phyloP scores from a whole-genome alignment of 306 rosid genomes.

The Vigna mungo region DNA sequence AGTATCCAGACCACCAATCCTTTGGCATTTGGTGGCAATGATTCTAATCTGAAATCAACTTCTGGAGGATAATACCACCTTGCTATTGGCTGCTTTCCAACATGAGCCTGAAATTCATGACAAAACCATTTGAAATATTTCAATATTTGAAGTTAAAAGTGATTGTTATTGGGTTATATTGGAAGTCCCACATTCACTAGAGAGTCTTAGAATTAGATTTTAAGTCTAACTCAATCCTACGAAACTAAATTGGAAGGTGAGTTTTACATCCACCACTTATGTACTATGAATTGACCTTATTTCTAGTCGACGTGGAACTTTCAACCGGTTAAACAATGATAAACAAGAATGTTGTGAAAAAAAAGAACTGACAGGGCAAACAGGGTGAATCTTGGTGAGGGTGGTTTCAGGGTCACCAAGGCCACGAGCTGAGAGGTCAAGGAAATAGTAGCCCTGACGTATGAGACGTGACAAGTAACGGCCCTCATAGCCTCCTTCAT shows the following conservation, averaged over 20 bases:
- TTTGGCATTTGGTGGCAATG: slow-evolving; percentile 88
- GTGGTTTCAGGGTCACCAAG: slow-evolving; percentile 97
- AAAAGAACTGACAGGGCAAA: slow-evolving; percentile 79
- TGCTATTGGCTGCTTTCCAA: slow-evolving; percentile 65
- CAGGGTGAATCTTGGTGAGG: slow-evolving; percentile 92
- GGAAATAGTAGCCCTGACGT: slow-evolving; percentile 88
- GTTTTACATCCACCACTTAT: no score
- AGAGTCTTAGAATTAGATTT: no score
- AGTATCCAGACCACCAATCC: slow-evolving; percentile 56
- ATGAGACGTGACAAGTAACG: slow-evolving; percentile 75
- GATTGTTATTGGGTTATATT: no score
- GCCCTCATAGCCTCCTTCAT: slow-evolving; percentile 96
- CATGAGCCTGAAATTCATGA: slow-evolving; percentile 47
- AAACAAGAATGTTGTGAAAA: background rate
- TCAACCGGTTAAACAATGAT: background rate
- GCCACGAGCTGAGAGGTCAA: slow-evolving; percentile 85
- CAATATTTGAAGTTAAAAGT: no score
- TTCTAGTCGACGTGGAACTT: no score
- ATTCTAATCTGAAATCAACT: slow-evolving; percentile 89
- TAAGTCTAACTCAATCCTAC: no score
- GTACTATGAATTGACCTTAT: no score
- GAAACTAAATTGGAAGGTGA: no score
- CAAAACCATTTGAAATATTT: background rate
- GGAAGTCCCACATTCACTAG: no score
- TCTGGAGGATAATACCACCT: slow-evolving; percentile 99